phyloP scores from a whole-genome alignment of 176 grass and related monocot genomes.

The Eleusine indica region DNA sequence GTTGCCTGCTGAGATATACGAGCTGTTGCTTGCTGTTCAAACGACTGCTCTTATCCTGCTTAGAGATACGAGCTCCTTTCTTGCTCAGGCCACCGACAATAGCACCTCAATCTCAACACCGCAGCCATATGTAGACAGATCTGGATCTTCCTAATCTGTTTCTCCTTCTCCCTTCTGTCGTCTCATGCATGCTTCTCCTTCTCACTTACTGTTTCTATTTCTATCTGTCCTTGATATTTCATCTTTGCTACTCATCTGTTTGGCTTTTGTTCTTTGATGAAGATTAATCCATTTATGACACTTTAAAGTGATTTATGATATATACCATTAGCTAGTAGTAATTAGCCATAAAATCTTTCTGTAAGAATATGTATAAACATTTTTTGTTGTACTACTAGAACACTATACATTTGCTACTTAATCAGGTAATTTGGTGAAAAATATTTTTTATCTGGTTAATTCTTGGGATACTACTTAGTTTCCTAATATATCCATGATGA shows the following conservation, averaged over 20 bases:
- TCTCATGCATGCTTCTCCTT: no score
- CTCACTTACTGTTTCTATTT: no score
- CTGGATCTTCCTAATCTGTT: background rate
- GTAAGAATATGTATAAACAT: background rate
- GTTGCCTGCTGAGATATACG: background rate
- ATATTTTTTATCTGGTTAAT: background rate
- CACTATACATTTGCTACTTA: background rate
- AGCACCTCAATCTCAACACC: background rate
- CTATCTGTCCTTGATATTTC: background rate
- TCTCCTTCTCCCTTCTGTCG: background rate
- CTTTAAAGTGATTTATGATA: background rate
- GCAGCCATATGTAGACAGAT: constrained; percentile 1
- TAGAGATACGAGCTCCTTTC: background rate
- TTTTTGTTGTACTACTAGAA: constrained; percentile 21
- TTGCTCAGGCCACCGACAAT: background rate
- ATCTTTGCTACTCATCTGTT: background rate
- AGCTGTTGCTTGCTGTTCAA: background rate
- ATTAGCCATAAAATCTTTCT: background rate
- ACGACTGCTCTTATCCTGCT: background rate
- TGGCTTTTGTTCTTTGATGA: background rate
- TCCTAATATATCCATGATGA: constrained; percentile 1
- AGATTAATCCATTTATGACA: background rate
- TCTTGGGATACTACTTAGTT: background rate
- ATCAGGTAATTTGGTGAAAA: background rate
- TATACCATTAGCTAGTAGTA: background rate